These are phyloP conservation scores for Candida koratica DNA, from an alignment of 805 yeast species.

Conservation along the genomic window DNA sequence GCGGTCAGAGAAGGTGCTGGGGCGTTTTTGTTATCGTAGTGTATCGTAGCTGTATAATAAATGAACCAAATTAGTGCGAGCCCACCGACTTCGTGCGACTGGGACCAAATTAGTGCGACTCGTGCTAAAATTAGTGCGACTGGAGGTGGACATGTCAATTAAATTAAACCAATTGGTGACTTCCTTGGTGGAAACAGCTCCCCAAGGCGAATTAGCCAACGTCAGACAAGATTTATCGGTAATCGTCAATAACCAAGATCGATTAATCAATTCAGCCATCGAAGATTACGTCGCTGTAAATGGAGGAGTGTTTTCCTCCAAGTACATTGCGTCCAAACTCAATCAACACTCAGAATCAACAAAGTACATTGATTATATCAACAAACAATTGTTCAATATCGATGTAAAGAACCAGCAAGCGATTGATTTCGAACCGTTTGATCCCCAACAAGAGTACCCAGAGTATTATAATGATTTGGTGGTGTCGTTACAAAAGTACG, in stretches of 20 bases:
- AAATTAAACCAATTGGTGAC: slow-evolving; percentile 18
- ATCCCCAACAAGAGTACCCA: slow-evolving; percentile 24
- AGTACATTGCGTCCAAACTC: slow-evolving; percentile 29
- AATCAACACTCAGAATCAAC: slow-evolving; percentile 33
- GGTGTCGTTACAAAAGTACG: slow-evolving; percentile 45
- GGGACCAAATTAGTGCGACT: too few species aligned
- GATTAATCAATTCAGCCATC: slow-evolving; percentile 25
- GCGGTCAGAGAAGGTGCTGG: slow-evolving; percentile 89
- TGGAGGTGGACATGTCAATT: too few species aligned
- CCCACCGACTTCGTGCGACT: too few species aligned
- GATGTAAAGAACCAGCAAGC: slow-evolving; percentile 50
- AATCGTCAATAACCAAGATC: slow-evolving; percentile 8
- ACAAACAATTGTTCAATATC: slow-evolving; percentile 50
- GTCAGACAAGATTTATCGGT: slow-evolving; percentile 19
- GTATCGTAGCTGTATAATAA: too few species aligned
- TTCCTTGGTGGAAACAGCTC: slow-evolving; percentile 31
- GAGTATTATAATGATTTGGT: slow-evolving; percentile 27
- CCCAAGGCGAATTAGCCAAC: slow-evolving; percentile 36
- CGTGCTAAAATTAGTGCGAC: too few species aligned
- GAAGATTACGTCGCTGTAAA: slow-evolving; percentile 26
- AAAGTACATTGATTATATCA: slow-evolving; percentile 51
- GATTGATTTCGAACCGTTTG: slow-evolving; percentile 41
- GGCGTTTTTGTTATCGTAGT: slow-evolving; percentile 71
- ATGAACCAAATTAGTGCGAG: too few species aligned
- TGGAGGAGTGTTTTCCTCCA: slow-evolving; percentile 28